These are phyloP conservation scores for Dipteronia sinensis DNA, from an alignment of 345 rosid genomes.

Conservation along the genomic window DNA sequence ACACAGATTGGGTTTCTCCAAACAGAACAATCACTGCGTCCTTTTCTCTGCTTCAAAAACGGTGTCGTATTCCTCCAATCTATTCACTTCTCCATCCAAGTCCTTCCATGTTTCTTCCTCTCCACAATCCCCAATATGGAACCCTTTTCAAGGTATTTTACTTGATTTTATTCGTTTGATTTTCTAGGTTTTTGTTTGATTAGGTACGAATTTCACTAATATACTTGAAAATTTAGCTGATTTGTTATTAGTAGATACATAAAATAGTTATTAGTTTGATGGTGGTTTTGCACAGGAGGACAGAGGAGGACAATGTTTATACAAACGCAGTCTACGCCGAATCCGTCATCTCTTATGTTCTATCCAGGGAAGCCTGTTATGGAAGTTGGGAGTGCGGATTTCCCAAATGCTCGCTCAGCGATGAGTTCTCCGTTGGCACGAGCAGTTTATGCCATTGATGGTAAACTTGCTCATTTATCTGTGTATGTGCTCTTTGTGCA, in stretches of 20 bases:
- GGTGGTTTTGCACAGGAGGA: slow-evolving; percentile 37
- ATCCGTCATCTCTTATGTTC: slow-evolving; percentile 93
- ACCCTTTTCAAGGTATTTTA: slow-evolving; percentile 40
- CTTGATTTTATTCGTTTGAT: background rate
- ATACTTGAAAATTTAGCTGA: no score
- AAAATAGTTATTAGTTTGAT: background rate
- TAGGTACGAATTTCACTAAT: no score
- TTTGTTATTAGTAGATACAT: no score
- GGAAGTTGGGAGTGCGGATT: slow-evolving; percentile 92
- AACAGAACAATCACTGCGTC: slow-evolving; percentile 31
- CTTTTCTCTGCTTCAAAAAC: slow-evolving; percentile 28
- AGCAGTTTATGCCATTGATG: slow-evolving; percentile 74
- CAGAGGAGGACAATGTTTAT: slow-evolving; percentile 95
- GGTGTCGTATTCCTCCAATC: slow-evolving; percentile 21
- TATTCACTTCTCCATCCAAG: slow-evolving; percentile 8
- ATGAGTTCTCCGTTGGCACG: slow-evolving; percentile 78
- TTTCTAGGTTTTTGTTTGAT: background rate
- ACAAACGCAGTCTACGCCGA: slow-evolving; percentile 92
- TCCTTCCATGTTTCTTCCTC: slow-evolving; percentile 22
- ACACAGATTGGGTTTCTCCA: slow-evolving; percentile 9
- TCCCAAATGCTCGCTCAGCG: slow-evolving; percentile 82
- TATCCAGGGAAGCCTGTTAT: slow-evolving; percentile 87
- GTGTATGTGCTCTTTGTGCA: background rate
- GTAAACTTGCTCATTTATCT: slow-evolving; percentile 33
- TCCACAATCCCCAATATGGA: slow-evolving; percentile 28